Evolutionary conservation across 2,329 filamentous ascomycete genomes (phyloP).

Genomic region (Colletotrichum sp.): DNA sequence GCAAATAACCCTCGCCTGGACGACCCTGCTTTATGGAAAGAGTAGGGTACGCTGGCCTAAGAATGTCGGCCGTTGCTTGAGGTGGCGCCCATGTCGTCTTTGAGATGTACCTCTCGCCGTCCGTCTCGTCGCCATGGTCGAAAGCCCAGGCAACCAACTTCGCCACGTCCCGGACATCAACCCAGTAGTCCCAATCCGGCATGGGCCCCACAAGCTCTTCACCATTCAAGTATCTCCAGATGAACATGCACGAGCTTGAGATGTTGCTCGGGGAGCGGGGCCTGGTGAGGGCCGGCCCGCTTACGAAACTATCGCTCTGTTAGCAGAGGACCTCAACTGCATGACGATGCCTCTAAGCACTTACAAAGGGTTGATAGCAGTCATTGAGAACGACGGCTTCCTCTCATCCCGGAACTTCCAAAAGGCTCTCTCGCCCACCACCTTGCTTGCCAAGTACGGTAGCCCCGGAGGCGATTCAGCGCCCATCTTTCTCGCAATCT

Average conservation of each 20-base stretch:
- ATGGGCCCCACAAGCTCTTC: neutral
- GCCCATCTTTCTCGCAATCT: slow-evolving; percentile 16
- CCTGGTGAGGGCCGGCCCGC: neutral
- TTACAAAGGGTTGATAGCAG: slow-evolving; percentile 43
- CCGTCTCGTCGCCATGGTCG: slow-evolving; percentile 36
- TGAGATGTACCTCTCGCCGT: slow-evolving; percentile 47
- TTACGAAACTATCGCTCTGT: slow-evolving; percentile 23
- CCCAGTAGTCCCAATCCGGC: slow-evolving; percentile 25
- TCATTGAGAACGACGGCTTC: slow-evolving; percentile 37
- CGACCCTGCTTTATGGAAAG: slow-evolving; percentile 38
- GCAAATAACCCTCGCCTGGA: slow-evolving; percentile 42
- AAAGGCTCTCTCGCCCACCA: slow-evolving; percentile 30
- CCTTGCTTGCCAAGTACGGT: slow-evolving; percentile 35
- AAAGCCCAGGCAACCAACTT: slow-evolving; percentile 40
- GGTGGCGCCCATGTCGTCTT: slow-evolving; percentile 31
- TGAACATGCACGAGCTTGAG: neutral
- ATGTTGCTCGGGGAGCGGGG: neutral
- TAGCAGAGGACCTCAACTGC: slow-evolving; percentile 29
- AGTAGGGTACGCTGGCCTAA: slow-evolving; percentile 39
- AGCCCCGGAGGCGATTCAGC: slow-evolving; percentile 17
- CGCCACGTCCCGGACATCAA: slow-evolving; percentile 52
- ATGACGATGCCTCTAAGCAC: slow-evolving; percentile 27
- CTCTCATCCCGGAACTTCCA: slow-evolving; percentile 38
- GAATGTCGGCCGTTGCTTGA: slow-evolving; percentile 46
- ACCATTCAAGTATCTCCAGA: neutral